These are phyloP conservation scores for Monilinia vaccinii-corymbosi DNA, from an alignment of 2,329 filamentous ascomycete genomes.

Conservation along the genomic window DNA sequence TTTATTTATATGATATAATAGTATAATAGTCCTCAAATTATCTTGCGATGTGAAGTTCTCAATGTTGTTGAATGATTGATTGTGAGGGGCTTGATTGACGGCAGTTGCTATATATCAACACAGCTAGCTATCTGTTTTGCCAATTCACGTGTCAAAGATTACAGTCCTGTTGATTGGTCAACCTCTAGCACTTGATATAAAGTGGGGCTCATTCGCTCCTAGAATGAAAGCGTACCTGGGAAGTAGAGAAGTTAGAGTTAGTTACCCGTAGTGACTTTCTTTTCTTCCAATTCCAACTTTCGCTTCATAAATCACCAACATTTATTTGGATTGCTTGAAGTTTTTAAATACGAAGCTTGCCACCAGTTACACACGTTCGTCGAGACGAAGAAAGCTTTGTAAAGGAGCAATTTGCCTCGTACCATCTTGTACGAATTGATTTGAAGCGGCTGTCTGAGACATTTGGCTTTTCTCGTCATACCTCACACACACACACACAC, in stretches of 20 bases:
- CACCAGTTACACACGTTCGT: not conserved
- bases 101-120: not conserved
- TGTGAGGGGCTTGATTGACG: not conserved
- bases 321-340: not conserved
- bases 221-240: not conserved
- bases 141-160: not conserved
- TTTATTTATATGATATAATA: not conserved
- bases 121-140: not conserved
- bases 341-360: not conserved
- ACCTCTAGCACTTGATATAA: not conserved
- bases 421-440: not conserved
- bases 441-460: not conserved
- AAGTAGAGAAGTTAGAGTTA: no score
- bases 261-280: not conserved
- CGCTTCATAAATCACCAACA: not conserved
- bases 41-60: not conserved
- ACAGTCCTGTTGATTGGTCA: not conserved
- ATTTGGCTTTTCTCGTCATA: not conserved
- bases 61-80: not conserved
- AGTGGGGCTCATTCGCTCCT: not conserved
- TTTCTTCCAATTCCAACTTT: not conserved
- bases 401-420: not conserved
- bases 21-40: not conserved
- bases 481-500: not conserved
- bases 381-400: not conserved